phyloP scores from a whole-genome alignment of 352 stramenopile genomes.

The Phytophthora litchii region DNA sequence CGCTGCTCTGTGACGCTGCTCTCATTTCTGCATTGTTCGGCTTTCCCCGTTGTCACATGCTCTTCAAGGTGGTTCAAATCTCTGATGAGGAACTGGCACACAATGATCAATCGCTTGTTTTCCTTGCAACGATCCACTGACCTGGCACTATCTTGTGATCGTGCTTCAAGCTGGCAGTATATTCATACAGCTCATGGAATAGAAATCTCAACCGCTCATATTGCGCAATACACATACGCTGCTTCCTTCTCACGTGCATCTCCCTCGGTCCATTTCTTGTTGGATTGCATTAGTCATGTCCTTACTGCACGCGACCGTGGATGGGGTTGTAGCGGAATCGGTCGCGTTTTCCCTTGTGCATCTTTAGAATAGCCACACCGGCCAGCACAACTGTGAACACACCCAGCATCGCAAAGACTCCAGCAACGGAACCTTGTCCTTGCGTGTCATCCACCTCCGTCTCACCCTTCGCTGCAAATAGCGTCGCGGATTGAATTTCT shows the following conservation, averaged over 20 bases:
- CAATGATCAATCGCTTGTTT: neutral
- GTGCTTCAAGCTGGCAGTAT: neutral
- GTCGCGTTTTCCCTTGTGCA: constrained; percentile 29
- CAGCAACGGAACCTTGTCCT: constrained; percentile 33
- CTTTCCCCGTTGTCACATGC: constrained; percentile 5
- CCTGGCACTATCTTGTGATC: neutral
- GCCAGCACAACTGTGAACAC: constrained; percentile 44
- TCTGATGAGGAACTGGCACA: neutral
- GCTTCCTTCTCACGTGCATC: constrained; percentile 5
- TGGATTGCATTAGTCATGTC: neutral
- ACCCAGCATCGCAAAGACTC: constrained; percentile 40
- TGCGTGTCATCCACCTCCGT: constrained; percentile 13
- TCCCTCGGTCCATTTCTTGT: constrained; percentile 8
- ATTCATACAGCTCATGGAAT: constrained; percentile 1
- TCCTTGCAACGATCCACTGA: too few species aligned
- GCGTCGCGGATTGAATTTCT: constrained; percentile 16
- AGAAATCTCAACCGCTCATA: constrained; percentile 28
- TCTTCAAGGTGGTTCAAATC: neutral
- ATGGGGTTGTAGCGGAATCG: constrained; percentile 68
- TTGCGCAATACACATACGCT: constrained; percentile 21
- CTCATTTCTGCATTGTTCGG: constrained; percentile 12
- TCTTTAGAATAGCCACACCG: constrained; percentile 37
- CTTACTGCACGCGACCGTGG: constrained; percentile 38
- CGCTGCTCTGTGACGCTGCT: neutral
- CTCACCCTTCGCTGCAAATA: constrained; percentile 12